Percentiles rank a stretch among this genome's conserved stretches.
Evolutionary conservation across 1,284 basidiomycete species (phyloP).

Genomic region (Cutaneotrichosporon sp.): DNA sequence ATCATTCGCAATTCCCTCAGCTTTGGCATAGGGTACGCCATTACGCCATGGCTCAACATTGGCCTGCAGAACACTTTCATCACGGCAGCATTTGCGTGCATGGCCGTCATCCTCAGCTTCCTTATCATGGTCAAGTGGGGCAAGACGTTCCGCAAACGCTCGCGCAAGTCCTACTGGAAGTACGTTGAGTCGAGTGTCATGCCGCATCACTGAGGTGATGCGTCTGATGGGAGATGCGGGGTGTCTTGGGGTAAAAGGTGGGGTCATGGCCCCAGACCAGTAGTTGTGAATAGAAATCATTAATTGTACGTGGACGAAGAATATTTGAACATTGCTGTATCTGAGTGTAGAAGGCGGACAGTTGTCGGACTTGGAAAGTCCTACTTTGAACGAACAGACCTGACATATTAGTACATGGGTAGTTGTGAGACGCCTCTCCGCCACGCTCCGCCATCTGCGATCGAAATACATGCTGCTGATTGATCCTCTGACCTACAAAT

Average conservation of each 20-base stretch:
- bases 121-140: slow-evolving; percentile 24
- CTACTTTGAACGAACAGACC: no score
- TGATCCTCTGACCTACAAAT: not conserved
- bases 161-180: slow-evolving; percentile 23
- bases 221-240: not conserved
- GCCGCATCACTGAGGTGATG: slow-evolving; percentile 2
- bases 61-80: slow-evolving; percentile 28
- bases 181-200: slow-evolving; percentile 24
- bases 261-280: no score
- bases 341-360: no score
- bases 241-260: not conserved
- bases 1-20: slow-evolving; percentile 23
- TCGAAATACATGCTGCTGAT: not conserved
- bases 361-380: no score
- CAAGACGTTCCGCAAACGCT: slow-evolving; percentile 22
- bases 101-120: slow-evolving; percentile 23
- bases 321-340: not conserved
- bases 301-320: not conserved
- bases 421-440: no score
- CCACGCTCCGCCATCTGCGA: not conserved
- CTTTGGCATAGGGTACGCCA: slow-evolving; percentile 26
- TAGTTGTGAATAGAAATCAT: not conserved
- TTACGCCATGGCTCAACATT: slow-evolving; percentile 29
- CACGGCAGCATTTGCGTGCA: slow-evolving; percentile 25
- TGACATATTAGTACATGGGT: no score